Evolutionary conservation across 768 basidiomycete genomes (phyloP).

Genomic region (Boletus speciosus): DNA sequence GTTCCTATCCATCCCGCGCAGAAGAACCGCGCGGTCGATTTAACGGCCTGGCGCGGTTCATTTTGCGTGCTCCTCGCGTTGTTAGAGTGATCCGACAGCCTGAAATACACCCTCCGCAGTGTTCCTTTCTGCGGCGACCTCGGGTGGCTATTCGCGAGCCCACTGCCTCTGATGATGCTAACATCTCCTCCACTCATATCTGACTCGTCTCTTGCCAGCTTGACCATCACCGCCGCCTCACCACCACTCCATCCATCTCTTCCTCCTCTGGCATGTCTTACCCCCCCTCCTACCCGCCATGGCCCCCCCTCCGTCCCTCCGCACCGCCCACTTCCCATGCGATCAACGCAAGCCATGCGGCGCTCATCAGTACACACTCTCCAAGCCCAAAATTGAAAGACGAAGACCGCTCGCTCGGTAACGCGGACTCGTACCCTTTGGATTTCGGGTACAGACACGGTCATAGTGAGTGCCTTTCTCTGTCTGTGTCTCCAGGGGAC

Average conservation of each 20-base stretch:
- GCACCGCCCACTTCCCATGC: neutral
- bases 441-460: conserved; percentile 4
- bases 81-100: conserved; percentile 6
- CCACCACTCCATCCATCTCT: neutral
- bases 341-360: neutral
- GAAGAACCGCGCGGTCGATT: neutral
- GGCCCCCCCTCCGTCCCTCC: conserved; percentile 21
- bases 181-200: neutral
- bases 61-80: conserved; percentile 1
- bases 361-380: neutral
- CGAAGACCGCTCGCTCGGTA: conserved; percentile 16
- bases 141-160: conserved; percentile 12
- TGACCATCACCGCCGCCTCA: conserved; percentile 3
- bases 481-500: neutral
- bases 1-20: conserved; percentile 5
- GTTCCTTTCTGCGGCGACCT: neutral
- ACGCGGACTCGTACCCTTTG: conserved; percentile 1
- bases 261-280: conserved; percentile 15
- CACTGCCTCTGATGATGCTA: conserved; percentile 23
- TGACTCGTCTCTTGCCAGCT: conserved; percentile 12
- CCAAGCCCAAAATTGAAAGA: conserved; percentile 7
- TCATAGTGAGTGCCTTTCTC: conserved; percentile 14
- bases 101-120: neutral
- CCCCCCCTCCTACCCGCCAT: conserved; percentile 15
- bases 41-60: neutral